A percentile compares a stretch with the other conserved stretches of the same genome.
Evolutionary conservation across 352 stramenopile genomes (phyloP).

Genomic region (Pythium periplocum): DNA sequence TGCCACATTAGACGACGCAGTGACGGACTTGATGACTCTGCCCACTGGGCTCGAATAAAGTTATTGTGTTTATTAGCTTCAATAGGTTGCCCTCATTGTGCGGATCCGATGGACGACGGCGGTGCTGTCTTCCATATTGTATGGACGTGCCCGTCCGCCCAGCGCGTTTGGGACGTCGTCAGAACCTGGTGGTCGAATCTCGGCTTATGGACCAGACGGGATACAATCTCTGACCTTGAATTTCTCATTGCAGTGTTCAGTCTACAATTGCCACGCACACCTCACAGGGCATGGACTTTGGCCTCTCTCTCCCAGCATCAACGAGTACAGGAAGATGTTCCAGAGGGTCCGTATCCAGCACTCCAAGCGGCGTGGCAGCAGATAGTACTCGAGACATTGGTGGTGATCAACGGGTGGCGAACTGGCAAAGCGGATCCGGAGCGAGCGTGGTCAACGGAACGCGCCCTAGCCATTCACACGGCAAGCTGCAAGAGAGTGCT

Average conservation of each 20-base stretch:
- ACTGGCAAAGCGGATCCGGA: neutral
- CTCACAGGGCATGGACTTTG: conserved; percentile 1
- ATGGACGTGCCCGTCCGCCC: conserved; percentile 2
- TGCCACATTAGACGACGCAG: no score
- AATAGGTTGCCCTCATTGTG: conserved; percentile 7
- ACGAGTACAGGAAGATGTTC: neutral
- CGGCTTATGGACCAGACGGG: neutral
- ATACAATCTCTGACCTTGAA: neutral
- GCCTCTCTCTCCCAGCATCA: conserved; percentile 5
- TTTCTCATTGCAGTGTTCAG: conserved; percentile 7
- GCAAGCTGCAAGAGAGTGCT: conserved; percentile 1
- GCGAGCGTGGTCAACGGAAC: neutral
- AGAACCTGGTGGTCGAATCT: neutral
- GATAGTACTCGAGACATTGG: conserved; percentile 8
- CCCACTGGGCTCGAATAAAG: no score
- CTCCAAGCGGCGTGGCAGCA: conserved; percentile 9
- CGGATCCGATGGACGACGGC: neutral
- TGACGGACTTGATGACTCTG: no score
- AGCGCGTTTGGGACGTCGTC: neutral
- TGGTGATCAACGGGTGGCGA: conserved; percentile 6
- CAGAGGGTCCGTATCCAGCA: neutral
- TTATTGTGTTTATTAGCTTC: no score
- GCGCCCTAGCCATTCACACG: neutral
- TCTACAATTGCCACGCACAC: conserved; percentile 3
- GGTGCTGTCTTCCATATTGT: conserved; percentile 4